Conservation (phyloP, 441 rosid species). For the Bruguiera hainesii region DNA sequence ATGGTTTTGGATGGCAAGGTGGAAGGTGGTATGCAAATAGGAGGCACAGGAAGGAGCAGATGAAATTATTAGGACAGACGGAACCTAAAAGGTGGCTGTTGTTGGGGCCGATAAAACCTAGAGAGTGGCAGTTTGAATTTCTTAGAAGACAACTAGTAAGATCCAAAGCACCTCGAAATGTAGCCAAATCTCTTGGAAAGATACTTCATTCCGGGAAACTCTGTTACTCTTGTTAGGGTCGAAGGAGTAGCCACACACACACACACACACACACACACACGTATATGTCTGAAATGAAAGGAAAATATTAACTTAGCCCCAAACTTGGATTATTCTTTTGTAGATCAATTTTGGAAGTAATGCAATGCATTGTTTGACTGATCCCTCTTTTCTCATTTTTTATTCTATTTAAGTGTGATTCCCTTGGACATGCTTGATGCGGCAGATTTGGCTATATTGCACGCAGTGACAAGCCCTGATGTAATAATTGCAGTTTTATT, state of each 20-base stretch:
- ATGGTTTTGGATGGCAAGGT: slow-evolving; percentile 92
- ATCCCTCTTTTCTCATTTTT: neutral
- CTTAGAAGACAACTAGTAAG: slow-evolving; percentile 46
- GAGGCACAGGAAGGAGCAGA: slow-evolving; percentile 70
- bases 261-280: no score
- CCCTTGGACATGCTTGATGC: no score
- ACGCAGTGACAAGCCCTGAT: no score
- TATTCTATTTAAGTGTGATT: neutral
- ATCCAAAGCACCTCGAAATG: slow-evolving; percentile 23
- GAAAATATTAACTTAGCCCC: neutral
- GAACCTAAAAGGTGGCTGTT: slow-evolving; percentile 68
- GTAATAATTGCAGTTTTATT: no score
- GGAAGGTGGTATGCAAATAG: slow-evolving; percentile 89
- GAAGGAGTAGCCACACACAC: no score
- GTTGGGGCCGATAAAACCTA: slow-evolving; percentile 50
- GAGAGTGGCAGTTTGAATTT: slow-evolving; percentile 52
- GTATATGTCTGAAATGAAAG: neutral
- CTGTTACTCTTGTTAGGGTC: slow-evolving; percentile 26
- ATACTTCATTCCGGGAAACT: slow-evolving; percentile 20
- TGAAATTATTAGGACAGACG: slow-evolving; percentile 67
- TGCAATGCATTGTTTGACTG: neutral
- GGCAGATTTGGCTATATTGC: no score
- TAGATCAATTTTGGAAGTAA: neutral
- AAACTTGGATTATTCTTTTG: neutral
- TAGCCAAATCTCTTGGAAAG: slow-evolving; percentile 27